Base-by-base conservation (phyloP, 2,329 filamentous ascomycete genomes). In the Botrytis sinoallii region DNA sequence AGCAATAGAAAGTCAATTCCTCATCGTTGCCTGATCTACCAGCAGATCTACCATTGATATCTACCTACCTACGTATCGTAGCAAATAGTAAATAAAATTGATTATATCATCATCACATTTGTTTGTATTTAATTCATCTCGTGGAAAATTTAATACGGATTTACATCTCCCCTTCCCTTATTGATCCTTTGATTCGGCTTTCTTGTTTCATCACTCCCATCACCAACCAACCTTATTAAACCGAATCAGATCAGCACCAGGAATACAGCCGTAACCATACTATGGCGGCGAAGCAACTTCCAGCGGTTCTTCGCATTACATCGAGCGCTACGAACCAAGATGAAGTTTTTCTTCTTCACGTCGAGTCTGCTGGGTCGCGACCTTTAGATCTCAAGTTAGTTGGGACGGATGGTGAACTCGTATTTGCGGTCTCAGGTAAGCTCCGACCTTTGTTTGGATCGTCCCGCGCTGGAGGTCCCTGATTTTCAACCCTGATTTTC, bases 321-420 rank as follows among this genome's bases (percentile, higher is more conserved):
- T 86, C 63, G 3, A 67, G 61, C 61, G 32, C 52, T 60, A 42
- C 63, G 25, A 76, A 75, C 35, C 76, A 86, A 64, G 83, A 84
- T 65, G 82, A 84, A 25, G 89, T 87, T 76, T 85, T 93, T 44
- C 85, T 94, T 35, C 79, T 92, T 29, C 86, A 92, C 77, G 86
- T 90, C 73, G 84, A 84, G 3, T 83, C 86, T 35, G 85, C 82
- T 80, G 84, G 72, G 84, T 84, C 55, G 82, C 84, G 52, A 73
- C 85, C 86, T 1, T 83, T 94, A 44, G 90, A 93, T 81, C 81
- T 93, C 65, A 90, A 89, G 79, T 82, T 94, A 44, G 85, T 91
- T 48, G 92, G 88, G 48, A 93, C 91, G 44, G 92, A 94, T 78
- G 76, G 76, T 38, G 68, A 74, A 70, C 70, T 66, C 55, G 77